Evolutionary conservation across 192 early-diverging fungal species (phyloP), one percentile per base, ranked within the genome.

Genomic region (Phlyctochytrium arcticum): DNA sequence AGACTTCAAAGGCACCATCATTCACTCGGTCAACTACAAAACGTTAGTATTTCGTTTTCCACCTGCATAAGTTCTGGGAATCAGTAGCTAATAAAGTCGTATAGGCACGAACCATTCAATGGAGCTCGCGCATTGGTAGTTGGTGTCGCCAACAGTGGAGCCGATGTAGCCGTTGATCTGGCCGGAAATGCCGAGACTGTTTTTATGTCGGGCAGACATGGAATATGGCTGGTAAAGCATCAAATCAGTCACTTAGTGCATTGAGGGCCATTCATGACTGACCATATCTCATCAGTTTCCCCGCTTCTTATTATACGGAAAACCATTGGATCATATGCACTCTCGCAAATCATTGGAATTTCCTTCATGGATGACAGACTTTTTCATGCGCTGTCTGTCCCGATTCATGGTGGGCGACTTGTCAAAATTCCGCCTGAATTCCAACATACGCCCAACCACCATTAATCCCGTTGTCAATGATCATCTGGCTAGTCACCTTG

Each of bases 101-200:
- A 5, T 60, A 81, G 80, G 30, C 62, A 74, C 2, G 70, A 75
- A 31, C 60, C 67, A 7, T 82, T 61, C 63, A 61, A 65, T 21
- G 72, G 77, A 36, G 74, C 80, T 57, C 70, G 70, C 6, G 79
- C 84, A 3, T 47, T 84, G 6, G 75, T 86, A 1, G 78, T 86
- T 57, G 85, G 82, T 44, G 57, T 77, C 23, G 85, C 82, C 3
- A 86, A 85, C 62, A 81, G 79, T 62, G 82, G 73, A 2, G 73
- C 78, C 4, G 85, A 86, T 48, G 57, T 86, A 27, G 70, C 78
- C 19, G 78, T 78, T 1, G 85, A 86, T 48, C 50, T 86, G n/a
- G 79, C 82, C 0, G 33, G 68, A 37, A 67, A 79, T 54, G 76
- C 82, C 17, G 70, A 68, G 2, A 57, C 76, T 46, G 81, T 84